These are phyloP conservation scores for Pseudopithomyces chartarum DNA, from an alignment of 2,329 filamentous ascomycete species.

Conservation along the genomic window DNA sequence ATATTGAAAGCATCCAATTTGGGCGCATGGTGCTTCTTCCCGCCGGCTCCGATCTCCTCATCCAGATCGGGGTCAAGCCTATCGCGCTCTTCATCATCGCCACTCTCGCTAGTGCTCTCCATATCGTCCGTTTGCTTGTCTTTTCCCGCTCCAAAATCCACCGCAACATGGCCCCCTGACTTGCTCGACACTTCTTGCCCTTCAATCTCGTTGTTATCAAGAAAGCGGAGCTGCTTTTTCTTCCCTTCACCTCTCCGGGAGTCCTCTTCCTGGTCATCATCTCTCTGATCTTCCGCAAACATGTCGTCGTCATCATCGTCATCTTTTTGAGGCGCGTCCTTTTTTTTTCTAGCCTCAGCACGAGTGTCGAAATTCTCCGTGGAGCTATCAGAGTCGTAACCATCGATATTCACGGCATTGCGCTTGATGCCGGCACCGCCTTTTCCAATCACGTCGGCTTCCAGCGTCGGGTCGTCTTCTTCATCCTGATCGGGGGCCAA, in stretches of 20 bases:
- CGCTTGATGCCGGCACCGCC: slow-evolving; percentile 78
- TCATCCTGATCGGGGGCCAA: slow-evolving; percentile 81
- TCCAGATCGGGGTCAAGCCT: slow-evolving; percentile 73
- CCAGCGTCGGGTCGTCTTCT: slow-evolving; percentile 76
- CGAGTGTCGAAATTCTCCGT: slow-evolving; percentile 86
- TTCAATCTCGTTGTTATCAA: slow-evolving; percentile 70
- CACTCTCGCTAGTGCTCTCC: slow-evolving; percentile 63
- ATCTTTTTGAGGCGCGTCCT: slow-evolving; percentile 54
- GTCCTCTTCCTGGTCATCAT: slow-evolving; percentile 58
- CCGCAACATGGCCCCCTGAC: slow-evolving; percentile 70
- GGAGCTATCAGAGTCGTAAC: slow-evolving; percentile 91
- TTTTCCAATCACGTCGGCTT: slow-evolving; percentile 88
- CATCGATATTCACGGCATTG: slow-evolving; percentile 93
- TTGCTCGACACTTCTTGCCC: slow-evolving; percentile 78
- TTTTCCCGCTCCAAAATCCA: slow-evolving; percentile 57
- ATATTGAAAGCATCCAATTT: slow-evolving; percentile 98
- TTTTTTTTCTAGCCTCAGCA: slow-evolving; percentile 62
- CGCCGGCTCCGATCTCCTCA: slow-evolving; percentile 86
- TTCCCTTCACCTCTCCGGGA: slow-evolving; percentile 61
- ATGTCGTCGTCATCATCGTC: slow-evolving; percentile 70
- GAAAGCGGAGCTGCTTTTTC: slow-evolving; percentile 65
- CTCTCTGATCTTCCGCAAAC: slow-evolving; percentile 74
- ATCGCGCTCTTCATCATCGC: slow-evolving; percentile 68
- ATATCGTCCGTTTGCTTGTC: slow-evolving; percentile 61
- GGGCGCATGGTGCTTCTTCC: slow-evolving; percentile 89